phyloP scores from a whole-genome alignment of 2,329 filamentous ascomycete genomes.

The Hypoxylon sp. region DNA sequence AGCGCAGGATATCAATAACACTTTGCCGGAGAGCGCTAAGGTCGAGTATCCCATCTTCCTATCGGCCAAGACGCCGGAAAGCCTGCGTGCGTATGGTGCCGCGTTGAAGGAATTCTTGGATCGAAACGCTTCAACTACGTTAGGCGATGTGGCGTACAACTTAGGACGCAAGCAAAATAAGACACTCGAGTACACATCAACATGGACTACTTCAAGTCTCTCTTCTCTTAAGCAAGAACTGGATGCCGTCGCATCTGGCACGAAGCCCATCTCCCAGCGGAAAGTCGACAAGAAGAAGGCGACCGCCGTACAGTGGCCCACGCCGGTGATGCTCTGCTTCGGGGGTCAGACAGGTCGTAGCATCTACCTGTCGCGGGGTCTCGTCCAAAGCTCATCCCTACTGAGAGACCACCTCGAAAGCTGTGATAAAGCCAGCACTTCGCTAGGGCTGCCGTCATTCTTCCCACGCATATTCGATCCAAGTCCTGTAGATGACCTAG shows the following conservation, averaged over 20 bases:
- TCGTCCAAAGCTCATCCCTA: constrained; percentile 37
- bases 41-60: constrained; percentile 35
- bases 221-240: constrained; percentile 12
- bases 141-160: constrained; percentile 22
- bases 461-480: constrained; percentile 53
- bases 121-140: constrained; percentile 11
- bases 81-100: constrained; percentile 18
- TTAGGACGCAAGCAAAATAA: constrained; percentile 28
- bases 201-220: constrained; percentile 17
- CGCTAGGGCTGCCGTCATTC: constrained; percentile 52
- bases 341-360: constrained; percentile 29
- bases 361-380: constrained; percentile 25
- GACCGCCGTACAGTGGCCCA: constrained; percentile 13
- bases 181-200: constrained; percentile 21
- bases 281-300: constrained; percentile 25
- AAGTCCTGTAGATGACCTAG: constrained; percentile 49
- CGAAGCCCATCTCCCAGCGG: constrained; percentile 10
- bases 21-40: constrained; percentile 1
- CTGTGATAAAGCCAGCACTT: constrained; percentile 52
- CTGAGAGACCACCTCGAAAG: constrained; percentile 55
- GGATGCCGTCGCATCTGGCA: constrained; percentile 14
- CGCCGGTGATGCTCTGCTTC: constrained; percentile 26
- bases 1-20: constrained; percentile 3
- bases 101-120: constrained; percentile 24
- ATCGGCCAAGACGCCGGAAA: constrained; percentile 34